Base-by-base conservation (phyloP, 495 filamentous ascomycete genomes). In the Penicillium cataractarum region DNA sequence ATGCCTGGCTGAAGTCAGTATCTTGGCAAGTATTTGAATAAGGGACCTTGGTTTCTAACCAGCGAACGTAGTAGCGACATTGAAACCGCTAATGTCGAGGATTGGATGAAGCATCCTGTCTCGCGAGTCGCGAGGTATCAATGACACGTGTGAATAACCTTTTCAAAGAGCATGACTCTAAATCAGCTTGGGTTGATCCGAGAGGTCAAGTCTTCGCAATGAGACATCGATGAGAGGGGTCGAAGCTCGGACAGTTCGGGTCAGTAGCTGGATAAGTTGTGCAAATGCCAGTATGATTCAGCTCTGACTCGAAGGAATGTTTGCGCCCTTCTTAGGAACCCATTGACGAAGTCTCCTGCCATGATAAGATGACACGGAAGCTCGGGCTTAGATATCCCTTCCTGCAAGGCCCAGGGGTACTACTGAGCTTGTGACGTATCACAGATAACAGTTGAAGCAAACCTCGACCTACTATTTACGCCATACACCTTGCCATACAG, bases 51-150 rank as follows among this genome's bases (percentile, higher is more conserved):
- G 44, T 26, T 37, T 32, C 75, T 63, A 72, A 83, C 82, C 76
- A 52, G 78, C 63, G 12, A 86, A 74, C 0, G 77, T 71, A 31
- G 83, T 57, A 19, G 80, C 74, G 24, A 80, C 72, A 60, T 86
- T 86, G 12, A 85, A 71, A 60, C 79, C 79, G 69, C 78, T 84
- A 31, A 85, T 61, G 62, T 85, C 82, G 39, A 86, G 75, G 27
- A 77, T 78, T 21, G 83, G 82, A 72, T 77, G 74, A 55, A 79
- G 69, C 75, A 79, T 79, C 39, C 51, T 75, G 59, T 56, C 33
- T 22, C 50, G 37, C 56, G 39, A 52, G 19, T 29, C 21, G 33
- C 27, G 55, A 62, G 40, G 42, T 15, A 33, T 24, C 29, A 53
- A 15, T 32, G n/a, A 24, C 32, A 22, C 22, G 29, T 27, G 13